phyloP scores from a whole-genome alignment of 2,329 filamentous ascomycete genomes.

The Diaporthe helianthi region DNA sequence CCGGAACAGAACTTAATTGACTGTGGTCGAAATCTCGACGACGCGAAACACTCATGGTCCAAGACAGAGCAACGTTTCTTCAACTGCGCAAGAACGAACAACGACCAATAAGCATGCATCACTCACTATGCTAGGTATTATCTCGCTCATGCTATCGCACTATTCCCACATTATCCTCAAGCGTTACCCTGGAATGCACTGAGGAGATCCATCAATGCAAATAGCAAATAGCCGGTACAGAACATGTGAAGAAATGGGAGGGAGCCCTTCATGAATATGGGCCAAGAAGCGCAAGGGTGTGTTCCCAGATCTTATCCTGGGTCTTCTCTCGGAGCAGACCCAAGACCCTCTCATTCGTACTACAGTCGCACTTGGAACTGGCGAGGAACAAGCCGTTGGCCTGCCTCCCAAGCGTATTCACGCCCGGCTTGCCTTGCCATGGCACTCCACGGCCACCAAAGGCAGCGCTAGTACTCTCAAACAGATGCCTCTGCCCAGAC shows the following conservation, averaged over 20 bases:
- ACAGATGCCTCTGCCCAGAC: slow-evolving; percentile 45
- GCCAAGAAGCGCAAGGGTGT: slow-evolving; percentile 39
- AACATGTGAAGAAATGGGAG: background rate
- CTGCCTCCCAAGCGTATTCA: slow-evolving; percentile 40
- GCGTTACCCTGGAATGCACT: background rate
- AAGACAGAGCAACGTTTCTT: background rate
- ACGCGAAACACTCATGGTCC: background rate
- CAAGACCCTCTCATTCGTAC: slow-evolving; percentile 39
- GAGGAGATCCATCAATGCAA: background rate
- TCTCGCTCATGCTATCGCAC: background rate
- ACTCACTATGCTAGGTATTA: background rate
- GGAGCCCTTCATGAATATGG: slow-evolving; percentile 17
- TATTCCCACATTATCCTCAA: background rate
- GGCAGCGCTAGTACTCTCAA: slow-evolving; percentile 45
- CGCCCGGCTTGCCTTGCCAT: slow-evolving; percentile 43
- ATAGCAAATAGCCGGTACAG: too few relatives aligned
- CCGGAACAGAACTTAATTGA: background rate
- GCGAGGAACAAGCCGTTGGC: slow-evolving; percentile 40
- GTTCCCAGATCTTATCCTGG: slow-evolving; percentile 39
- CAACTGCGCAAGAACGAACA: background rate
- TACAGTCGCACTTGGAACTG: slow-evolving; percentile 41
- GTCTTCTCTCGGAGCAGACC: slow-evolving; percentile 39
- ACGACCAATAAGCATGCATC: background rate
- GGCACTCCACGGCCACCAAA: slow-evolving; percentile 45
- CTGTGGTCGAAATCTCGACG: background rate